Percentiles rank a stretch among this genome's conserved stretches.
Evolutionary conservation across 2,329 filamentous ascomycete genomes (phyloP).

Genomic region (Clarireedia homoeocarpa): DNA sequence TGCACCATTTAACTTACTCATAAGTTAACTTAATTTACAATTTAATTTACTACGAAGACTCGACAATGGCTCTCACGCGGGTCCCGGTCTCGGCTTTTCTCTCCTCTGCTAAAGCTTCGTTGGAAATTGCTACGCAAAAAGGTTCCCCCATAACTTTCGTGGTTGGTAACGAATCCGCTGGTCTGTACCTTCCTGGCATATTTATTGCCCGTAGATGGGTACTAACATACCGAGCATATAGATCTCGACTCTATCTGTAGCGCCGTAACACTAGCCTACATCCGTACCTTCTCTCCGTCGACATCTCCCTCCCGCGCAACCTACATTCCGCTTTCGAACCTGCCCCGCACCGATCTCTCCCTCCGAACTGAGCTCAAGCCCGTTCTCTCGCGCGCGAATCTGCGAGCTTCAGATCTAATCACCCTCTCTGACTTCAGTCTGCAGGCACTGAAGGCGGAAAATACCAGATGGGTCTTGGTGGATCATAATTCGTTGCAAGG

Average conservation of each 20-base stretch:
- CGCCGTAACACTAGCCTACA: slow-evolving; percentile 65
- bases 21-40: neutral
- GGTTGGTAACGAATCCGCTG: slow-evolving; percentile 60
- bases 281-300: slow-evolving; percentile 50
- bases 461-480: slow-evolving; percentile 65
- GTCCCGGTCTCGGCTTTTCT: slow-evolving; percentile 44
- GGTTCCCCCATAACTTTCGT: slow-evolving; percentile 49
- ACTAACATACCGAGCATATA: slow-evolving; percentile 27
- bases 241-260: slow-evolving; percentile 77
- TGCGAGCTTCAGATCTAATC: slow-evolving; percentile 54
- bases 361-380: slow-evolving; percentile 67
- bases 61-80: slow-evolving; percentile 24
- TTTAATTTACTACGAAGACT: neutral
- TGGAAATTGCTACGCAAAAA: slow-evolving; percentile 38
- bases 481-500: slow-evolving; percentile 73
- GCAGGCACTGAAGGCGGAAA: slow-evolving; percentile 37
- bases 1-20: no score
- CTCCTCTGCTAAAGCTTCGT: slow-evolving; percentile 39
- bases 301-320: slow-evolving; percentile 30
- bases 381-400: slow-evolving; percentile 52
- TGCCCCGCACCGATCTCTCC: slow-evolving; percentile 57
- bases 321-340: slow-evolving; percentile 67
- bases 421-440: slow-evolving; percentile 52
- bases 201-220: no score
- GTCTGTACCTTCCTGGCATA: slow-evolving; percentile 30